These are phyloP conservation scores for Volvox africanus DNA, from an alignment of 139 green algal species.

Conservation along the genomic window DNA sequence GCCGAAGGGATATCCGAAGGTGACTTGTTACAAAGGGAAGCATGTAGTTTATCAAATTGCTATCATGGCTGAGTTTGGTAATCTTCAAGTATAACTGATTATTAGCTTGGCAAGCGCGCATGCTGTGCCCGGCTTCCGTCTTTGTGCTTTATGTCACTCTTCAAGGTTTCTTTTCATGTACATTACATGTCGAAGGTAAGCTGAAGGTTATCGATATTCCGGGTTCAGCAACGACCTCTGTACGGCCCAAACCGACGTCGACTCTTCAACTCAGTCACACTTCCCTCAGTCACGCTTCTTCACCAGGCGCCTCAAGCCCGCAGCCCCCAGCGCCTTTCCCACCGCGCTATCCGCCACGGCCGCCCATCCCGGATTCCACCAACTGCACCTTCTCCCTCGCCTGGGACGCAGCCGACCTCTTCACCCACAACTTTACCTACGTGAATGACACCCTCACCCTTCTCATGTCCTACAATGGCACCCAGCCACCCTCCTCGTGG, in stretches of 20 bases:
- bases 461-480: neutral
- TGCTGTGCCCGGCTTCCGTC: no score
- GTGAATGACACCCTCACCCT: conserved; percentile 15
- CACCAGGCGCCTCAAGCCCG: neutral
- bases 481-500: neutral
- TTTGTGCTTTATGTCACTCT: no score
- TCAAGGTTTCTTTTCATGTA: no score
- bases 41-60: no score
- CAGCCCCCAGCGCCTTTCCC: conserved; percentile 12
- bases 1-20: no score
- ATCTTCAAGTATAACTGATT: no score
- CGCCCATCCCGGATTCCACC: neutral
- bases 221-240: neutral
- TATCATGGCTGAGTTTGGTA: no score
- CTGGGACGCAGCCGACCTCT: neutral
- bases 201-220: no score
- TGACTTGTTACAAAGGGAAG: no score
- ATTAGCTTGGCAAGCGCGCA: no score
- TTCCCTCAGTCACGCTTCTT: neutral
- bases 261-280: no score
- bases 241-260: neutral
- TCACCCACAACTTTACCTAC: neutral
- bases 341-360: conserved; percentile 1
- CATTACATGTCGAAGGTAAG: no score
- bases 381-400: conserved; percentile 24